Conservation (phyloP, 2,329 filamentous ascomycete genomes). For the Penicillium sp. region DNA sequence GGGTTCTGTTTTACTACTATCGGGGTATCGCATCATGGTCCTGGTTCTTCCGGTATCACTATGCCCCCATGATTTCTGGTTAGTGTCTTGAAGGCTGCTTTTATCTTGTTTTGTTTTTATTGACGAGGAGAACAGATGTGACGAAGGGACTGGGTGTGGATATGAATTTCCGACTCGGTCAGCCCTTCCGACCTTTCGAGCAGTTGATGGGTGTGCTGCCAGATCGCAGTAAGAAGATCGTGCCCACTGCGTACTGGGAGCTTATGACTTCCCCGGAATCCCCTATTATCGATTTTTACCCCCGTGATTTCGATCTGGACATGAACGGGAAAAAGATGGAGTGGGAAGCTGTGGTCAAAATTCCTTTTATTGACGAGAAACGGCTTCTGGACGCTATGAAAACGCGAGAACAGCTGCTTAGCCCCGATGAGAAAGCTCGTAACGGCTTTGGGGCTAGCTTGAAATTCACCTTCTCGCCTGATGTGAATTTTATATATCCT, state of each 20-base stretch:
- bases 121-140: constrained; percentile 62
- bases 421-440: constrained; percentile 72
- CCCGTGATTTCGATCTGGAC: constrained; percentile 92
- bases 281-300: constrained; percentile 97
- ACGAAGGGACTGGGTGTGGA: constrained; percentile 82
- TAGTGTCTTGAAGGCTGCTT: constrained; percentile 24
- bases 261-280: constrained; percentile 90
- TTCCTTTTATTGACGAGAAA: constrained; percentile 95
- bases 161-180: constrained; percentile 88
- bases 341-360: constrained; percentile 98
- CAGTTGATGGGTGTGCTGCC: constrained; percentile 98
- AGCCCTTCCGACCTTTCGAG: constrained; percentile 92
- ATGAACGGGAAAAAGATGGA: constrained; percentile 99
- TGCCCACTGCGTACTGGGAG: constrained; percentile 81
- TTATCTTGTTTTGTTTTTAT: constrained; percentile 6
- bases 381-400: constrained; percentile 83
- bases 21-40: constrained; percentile 96
- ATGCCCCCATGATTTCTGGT: constrained; percentile 93
- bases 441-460: constrained; percentile 91
- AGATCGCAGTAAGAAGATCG: constrained; percentile 95
- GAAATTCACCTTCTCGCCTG: constrained; percentile 84
- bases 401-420: constrained; percentile 76
- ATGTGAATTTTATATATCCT: constrained; percentile 78
- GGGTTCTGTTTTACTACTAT: constrained; percentile 99
- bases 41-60: constrained; percentile 97